A percentile compares a stretch with the other conserved stretches of the same genome.
Evolutionary conservation across 352 stramenopile genomes (phyloP).

Genomic region (Pythium dissotocum): DNA sequence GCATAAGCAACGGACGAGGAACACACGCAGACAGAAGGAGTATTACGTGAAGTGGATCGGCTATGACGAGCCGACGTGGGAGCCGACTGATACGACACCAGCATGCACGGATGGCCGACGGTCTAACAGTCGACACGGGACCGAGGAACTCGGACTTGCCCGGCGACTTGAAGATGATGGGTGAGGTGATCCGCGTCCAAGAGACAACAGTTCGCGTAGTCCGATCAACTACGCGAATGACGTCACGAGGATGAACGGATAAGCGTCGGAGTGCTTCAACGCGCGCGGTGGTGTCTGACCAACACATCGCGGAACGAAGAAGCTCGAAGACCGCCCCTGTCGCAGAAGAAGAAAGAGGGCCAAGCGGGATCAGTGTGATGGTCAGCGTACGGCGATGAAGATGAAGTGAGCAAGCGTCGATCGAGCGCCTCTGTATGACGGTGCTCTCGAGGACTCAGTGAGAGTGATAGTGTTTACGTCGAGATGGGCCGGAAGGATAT

Average conservation of each 20-base stretch:
- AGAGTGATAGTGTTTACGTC: not conserved
- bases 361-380: too few relatives aligned
- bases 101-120: not conserved
- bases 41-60: constrained; percentile 33
- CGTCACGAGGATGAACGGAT: too few relatives aligned
- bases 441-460: too few relatives aligned
- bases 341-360: too few relatives aligned
- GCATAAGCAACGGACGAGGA: not conserved
- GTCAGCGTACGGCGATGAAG: too few relatives aligned
- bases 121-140: not conserved
- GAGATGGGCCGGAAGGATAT: not conserved
- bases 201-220: not conserved
- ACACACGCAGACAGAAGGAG: constrained; percentile 23
- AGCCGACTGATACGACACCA: not conserved
- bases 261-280: not conserved
- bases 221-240: not conserved
- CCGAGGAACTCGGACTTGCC: not conserved
- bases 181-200: not conserved
- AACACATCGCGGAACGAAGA: not conserved
- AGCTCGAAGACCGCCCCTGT: too few relatives aligned
- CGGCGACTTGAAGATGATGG: not conserved
- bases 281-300: not conserved
- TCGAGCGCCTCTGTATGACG: too few relatives aligned
- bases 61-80: constrained; percentile 25
- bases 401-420: too few relatives aligned